A percentile compares a stretch with the other conserved stretches of the same genome.
These are phyloP conservation scores for Mediolabrus comicus DNA, from an alignment of 108 stramenopile genomes.

Conservation along the genomic window DNA sequence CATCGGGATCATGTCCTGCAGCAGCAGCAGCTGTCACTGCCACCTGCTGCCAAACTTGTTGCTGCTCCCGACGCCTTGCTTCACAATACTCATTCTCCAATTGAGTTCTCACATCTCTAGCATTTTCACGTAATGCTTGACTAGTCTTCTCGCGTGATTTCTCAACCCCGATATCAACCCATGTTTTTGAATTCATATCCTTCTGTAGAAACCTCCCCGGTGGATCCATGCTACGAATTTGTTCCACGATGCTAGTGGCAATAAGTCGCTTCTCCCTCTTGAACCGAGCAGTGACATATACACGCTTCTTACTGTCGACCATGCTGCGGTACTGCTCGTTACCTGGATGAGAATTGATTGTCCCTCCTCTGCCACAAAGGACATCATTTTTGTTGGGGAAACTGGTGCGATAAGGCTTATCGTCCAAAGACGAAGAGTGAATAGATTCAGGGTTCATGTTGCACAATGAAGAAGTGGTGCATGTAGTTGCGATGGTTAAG, in stretches of 20 bases:
- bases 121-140: conserved; percentile 77
- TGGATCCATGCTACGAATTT: conserved; percentile 62
- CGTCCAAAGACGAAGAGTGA: background rate
- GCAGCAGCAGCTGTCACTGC: conserved; percentile 21
- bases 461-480: background rate
- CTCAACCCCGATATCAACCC: conserved; percentile 83
- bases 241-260: conserved; percentile 64
- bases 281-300: conserved; percentile 47
- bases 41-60: conserved; percentile 26
- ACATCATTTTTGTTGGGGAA: conserved; percentile 51
- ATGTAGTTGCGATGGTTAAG: no score
- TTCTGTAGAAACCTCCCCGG: conserved; percentile 86
- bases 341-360: conserved; percentile 48
- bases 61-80: conserved; percentile 18
- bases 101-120: conserved; percentile 1
- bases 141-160: conserved; percentile 74
- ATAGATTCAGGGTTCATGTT: background rate
- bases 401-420: conserved; percentile 8
- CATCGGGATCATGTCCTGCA: conserved; percentile 30
- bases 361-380: conserved; percentile 51
- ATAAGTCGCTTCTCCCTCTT: conserved; percentile 67
- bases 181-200: conserved; percentile 61
- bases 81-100: conserved; percentile 40
- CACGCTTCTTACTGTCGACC: conserved; percentile 76
- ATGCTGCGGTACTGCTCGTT: conserved; percentile 55